Evolutionary conservation across 208 protist species (phyloP), one percentile per base, ranked within the genome.

Genomic region (Trypanosoma platydactyli): DNA sequence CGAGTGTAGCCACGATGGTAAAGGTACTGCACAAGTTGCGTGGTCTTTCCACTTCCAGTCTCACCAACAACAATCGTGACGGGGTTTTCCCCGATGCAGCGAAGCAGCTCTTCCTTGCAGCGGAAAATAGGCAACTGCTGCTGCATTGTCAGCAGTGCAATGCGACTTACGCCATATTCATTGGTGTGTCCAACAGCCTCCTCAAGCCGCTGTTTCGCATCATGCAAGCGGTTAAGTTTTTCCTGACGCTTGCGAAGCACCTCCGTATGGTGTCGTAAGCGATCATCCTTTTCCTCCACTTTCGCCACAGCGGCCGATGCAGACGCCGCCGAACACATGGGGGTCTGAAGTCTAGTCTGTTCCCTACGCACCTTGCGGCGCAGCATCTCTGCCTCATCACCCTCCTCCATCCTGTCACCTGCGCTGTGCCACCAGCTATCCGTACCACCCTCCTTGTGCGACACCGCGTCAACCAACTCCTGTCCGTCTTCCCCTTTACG

Each of bases 41-140:
- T 97, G 5, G 93, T 97, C 69, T 97, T 97, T 16, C 93, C 93
- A 38, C 86, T 94, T 42, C 93, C 93, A 12, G 93, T 97, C 55
- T 96, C 93, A 48, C 93, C 93, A 40, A 92, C 79, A 13, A 97
- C 78, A 20, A 97, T 77, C 15, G 79, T 81, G 51, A 95, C 74
- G 42, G 84, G 72, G 63, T 90, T 94, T 72, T 94, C 84, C 24
- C 86, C 81, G 42, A 95, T 82, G 58, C 74, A 87, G 57, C 81
- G 77, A 48, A 97, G 68, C n/a, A 95, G 77, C 53, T 91, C 86
- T 0, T 75, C 64, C 33, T 77, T 73, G 64, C 82, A 90, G 35
- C 49, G 69, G 50, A 77, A 87, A 65, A 95, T 95, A 30, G 89
- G 89, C 11, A 95, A 75, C 13, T 76, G 77, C 42, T 68, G 74